Percentiles rank a stretch among this genome's conserved stretches.
Evolutionary conservation across 257 asterid genomes (phyloP).

Genomic region (Penstemon davidsonii): DNA sequence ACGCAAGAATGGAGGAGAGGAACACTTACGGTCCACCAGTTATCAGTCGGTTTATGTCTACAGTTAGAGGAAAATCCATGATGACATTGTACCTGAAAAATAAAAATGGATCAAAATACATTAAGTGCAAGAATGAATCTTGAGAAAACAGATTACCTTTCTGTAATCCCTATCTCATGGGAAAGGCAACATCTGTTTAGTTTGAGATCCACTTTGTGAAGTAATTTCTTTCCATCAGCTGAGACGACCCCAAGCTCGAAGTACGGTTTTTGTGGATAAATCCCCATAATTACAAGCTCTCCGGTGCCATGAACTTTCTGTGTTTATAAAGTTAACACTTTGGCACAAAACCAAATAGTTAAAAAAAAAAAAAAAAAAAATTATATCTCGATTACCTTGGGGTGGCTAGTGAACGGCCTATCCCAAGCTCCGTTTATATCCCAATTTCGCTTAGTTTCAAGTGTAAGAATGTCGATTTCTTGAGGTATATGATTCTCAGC

Average conservation of each 20-base stretch:
- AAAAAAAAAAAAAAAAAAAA: not conserved
- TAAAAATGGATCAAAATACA: not conserved
- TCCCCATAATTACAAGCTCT: constrained; percentile 66
- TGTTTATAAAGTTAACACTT: not conserved
- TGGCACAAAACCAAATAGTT: not conserved
- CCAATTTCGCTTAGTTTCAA: constrained; percentile 56
- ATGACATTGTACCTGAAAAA: constrained; percentile 58
- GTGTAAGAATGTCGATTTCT: constrained; percentile 47
- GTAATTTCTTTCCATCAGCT: constrained; percentile 61
- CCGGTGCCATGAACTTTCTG: constrained; percentile 65
- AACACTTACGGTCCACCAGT: constrained; percentile 65
- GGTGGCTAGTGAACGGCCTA: constrained; percentile 75
- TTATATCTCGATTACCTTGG: constrained; percentile 46
- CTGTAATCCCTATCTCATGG: constrained; percentile 66
- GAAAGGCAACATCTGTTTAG: constrained; percentile 57
- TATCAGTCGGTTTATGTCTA: constrained; percentile 50
- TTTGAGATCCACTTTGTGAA: constrained; percentile 63
- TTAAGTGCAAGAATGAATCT: no score
- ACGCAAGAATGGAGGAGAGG: not conserved
- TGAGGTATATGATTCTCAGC: constrained; percentile 69
- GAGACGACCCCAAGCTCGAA: constrained; percentile 55
- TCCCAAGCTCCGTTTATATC: constrained; percentile 51
- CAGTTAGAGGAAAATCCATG: constrained; percentile 59
- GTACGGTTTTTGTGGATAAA: constrained; percentile 54
- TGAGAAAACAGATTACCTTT: constrained; percentile 30